A percentile compares a stretch with the other conserved stretches of the same genome.
These are phyloP conservation scores for Hymenoscyphus fructigenus DNA, from an alignment of 2,329 filamentous ascomycete species.

Conservation along the genomic window DNA sequence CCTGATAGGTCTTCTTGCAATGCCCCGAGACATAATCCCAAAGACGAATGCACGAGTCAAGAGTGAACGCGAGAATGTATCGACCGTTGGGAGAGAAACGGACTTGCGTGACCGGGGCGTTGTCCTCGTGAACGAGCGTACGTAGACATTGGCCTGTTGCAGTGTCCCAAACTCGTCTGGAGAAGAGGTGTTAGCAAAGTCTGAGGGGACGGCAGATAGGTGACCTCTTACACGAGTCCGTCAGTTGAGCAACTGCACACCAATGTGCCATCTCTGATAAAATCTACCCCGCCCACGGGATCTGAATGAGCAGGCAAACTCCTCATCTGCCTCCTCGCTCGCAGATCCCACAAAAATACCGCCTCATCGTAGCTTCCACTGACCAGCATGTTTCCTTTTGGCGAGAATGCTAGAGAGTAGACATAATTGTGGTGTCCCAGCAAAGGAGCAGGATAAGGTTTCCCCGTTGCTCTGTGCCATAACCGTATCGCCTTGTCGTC, in stretches of 20 bases:
- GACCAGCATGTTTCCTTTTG: conserved; percentile 95
- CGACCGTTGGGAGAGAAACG: conserved; percentile 93
- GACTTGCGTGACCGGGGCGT: conserved; percentile 83
- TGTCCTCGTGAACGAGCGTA: conserved; percentile 94
- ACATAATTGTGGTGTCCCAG: conserved; percentile 95
- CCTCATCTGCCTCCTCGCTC: conserved; percentile 83
- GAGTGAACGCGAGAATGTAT: conserved; percentile 86
- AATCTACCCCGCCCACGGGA: conserved; percentile 90
- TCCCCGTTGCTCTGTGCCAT: conserved; percentile 73
- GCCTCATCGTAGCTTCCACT: conserved; percentile 97
- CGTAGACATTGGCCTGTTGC: conserved; percentile 91
- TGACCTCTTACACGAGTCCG: conserved; percentile 68
- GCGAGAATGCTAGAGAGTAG: conserved; percentile 91
- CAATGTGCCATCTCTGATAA: conserved; percentile 87
- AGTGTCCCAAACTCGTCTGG: conserved; percentile 88
- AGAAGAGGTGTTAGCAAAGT: conserved; percentile 13
- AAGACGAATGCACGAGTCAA: conserved; percentile 84
- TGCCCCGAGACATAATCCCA: conserved; percentile 94
- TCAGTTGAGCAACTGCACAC: conserved; percentile 91
- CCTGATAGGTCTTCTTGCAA: conserved; percentile 96
- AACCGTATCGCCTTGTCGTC: conserved; percentile 96
- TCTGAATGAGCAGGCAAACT: conserved; percentile 92
- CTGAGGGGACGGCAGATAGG: background rate
- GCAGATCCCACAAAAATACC: conserved; percentile 94
- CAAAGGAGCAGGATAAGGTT: conserved; percentile 56